phyloP scores from a whole-genome alignment of 208 protist genomes.

The Acanthamoeba culbertsoni region DNA sequence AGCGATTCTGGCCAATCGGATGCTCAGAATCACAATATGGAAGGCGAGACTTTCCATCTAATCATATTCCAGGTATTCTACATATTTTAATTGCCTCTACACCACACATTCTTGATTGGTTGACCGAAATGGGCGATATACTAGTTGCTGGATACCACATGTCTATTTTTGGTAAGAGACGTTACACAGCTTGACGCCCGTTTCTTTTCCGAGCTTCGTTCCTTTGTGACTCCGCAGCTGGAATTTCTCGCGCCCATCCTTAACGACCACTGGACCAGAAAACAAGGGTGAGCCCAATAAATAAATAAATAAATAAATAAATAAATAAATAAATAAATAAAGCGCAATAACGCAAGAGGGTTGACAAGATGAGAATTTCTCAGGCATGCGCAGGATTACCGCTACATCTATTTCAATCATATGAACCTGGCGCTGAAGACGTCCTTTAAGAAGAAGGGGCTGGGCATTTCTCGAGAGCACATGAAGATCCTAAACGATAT shows the following conservation, averaged over 20 bases:
- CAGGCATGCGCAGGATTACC: conserved; percentile 60
- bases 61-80: conserved; percentile 5
- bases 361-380: too few species aligned
- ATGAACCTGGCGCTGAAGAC: conserved; percentile 82
- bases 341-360: too few species aligned
- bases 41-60: too few species aligned
- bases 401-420: conserved; percentile 81
- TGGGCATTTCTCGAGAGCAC: conserved; percentile 64
- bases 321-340: too few species aligned
- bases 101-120: not conserved
- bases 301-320: too few species aligned
- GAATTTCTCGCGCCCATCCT: conserved; percentile 65
- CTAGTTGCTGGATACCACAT: conserved; percentile 58
- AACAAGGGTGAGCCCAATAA: too few species aligned
- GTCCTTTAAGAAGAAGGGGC: conserved; percentile 63
- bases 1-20: too few species aligned
- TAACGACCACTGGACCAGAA: conserved; percentile 47
- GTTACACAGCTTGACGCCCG: not conserved
- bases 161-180: conserved; percentile 59
- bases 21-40: too few species aligned
- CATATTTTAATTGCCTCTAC: not conserved
- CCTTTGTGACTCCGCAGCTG: conserved; percentile 46
- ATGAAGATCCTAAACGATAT: conserved; percentile 77
- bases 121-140: not conserved
- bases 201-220: not conserved